phyloP scores from a whole-genome alignment of 352 stramenopile species.

The Peronospora belbahrii region DNA sequence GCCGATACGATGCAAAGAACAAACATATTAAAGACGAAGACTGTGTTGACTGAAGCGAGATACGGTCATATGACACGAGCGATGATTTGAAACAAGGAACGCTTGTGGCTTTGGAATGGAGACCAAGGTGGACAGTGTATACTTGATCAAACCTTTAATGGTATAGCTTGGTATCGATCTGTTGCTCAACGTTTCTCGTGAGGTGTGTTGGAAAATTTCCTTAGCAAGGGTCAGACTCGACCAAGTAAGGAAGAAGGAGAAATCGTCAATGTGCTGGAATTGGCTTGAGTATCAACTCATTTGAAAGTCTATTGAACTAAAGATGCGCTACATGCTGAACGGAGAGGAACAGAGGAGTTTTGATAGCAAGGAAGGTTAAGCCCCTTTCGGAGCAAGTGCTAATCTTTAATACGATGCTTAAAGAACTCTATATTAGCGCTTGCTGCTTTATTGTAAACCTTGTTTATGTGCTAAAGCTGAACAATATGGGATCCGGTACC shows the following conservation, averaged over 20 bases:
- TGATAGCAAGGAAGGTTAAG: not conserved
- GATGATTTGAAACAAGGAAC: not conserved
- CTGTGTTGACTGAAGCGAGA: not conserved
- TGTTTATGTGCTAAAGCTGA: too few species aligned
- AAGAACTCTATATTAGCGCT: too few species aligned
- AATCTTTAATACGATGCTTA: conserved; percentile 12
- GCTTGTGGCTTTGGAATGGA: not conserved
- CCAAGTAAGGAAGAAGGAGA: not conserved
- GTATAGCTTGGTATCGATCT: not conserved
- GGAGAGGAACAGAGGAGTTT: not conserved
- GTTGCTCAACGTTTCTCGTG: not conserved
- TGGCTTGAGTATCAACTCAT: not conserved
- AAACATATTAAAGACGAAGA: conserved; percentile 1
- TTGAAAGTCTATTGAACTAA: not conserved
- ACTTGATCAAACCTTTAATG: not conserved
- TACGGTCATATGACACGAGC: not conserved
- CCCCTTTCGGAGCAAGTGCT: conserved; percentile 4
- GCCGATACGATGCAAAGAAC: not conserved
- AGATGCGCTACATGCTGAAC: conserved; percentile 1
- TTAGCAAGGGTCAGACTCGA: too few species aligned
- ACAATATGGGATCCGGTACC: too few species aligned
- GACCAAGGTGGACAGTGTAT: not conserved
- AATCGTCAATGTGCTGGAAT: not conserved
- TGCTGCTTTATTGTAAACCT: too few species aligned
- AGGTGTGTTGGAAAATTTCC: too few species aligned